phyloP scores from a whole-genome alignment of 148 eudicot species.

The Cornus suecica region DNA sequence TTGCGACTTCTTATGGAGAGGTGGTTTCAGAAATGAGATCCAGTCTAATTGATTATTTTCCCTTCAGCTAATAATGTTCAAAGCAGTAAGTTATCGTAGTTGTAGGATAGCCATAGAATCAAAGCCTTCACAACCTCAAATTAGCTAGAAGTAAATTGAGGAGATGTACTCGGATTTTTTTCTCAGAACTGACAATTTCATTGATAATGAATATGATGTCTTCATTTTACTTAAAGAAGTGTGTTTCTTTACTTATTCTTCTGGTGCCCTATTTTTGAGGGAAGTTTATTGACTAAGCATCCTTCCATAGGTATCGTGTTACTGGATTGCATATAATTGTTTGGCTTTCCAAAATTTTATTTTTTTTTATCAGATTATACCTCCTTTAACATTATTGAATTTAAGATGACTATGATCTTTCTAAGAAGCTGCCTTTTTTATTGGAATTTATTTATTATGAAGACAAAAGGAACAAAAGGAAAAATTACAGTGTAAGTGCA shows the following conservation, averaged over 20 bases:
- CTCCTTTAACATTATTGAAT: not conserved
- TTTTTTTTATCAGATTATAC: not conserved
- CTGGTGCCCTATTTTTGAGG: not conserved
- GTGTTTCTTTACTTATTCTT: not conserved
- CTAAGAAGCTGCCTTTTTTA: not conserved
- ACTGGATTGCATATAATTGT: not conserved
- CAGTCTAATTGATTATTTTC: too few relatives aligned
- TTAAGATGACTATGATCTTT: too few relatives aligned
- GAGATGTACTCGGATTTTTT: too few relatives aligned
- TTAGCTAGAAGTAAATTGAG: too few relatives aligned
- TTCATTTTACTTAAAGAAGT: too few relatives aligned
- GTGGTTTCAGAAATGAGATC: too few relatives aligned
- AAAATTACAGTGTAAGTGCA: not conserved
- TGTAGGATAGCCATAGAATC: too few relatives aligned
- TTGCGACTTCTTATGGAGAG: too few relatives aligned
- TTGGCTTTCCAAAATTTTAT: not conserved
- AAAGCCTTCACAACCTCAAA: too few relatives aligned
- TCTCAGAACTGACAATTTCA: not conserved
- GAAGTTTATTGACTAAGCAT: not conserved
- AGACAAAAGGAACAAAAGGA: not conserved
- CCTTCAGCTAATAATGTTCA: too few relatives aligned
- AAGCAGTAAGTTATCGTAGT: too few relatives aligned
- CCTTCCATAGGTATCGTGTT: not conserved
- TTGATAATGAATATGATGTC: not conserved
- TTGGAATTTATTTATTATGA: not conserved